These are phyloP conservation scores for Coemansia reversa DNA, from an alignment of 192 early-diverging fungal genomes.

Conservation along the genomic window DNA sequence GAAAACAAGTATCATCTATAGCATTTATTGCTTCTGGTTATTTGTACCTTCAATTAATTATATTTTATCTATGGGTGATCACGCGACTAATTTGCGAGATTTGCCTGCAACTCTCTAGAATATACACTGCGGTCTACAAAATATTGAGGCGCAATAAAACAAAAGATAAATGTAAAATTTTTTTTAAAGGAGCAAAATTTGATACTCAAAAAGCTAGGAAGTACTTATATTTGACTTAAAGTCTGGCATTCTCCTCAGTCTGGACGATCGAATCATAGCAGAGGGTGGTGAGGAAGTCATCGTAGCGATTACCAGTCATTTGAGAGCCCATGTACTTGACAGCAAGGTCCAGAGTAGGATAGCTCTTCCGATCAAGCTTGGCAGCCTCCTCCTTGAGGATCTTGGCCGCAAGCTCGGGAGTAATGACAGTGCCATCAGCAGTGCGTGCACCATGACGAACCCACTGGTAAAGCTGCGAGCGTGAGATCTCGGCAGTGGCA, in stretches of 20 bases:
- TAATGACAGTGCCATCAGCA: constrained; percentile 76
- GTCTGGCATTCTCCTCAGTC: constrained; percentile 36
- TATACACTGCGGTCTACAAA: too few species aligned
- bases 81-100: neutral
- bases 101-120: too few species aligned
- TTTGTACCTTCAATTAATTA: too few species aligned
- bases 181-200: neutral
- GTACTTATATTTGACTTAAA: constrained; percentile 14
- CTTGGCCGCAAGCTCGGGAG: constrained; percentile 70
- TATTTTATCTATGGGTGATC: too few species aligned
- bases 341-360: constrained; percentile 54
- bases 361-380: constrained; percentile 62
- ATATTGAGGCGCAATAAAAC: too few species aligned
- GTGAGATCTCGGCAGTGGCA: constrained; percentile 96
- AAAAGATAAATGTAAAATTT: constrained; percentile 1
- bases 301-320: constrained; percentile 78
- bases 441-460: constrained; percentile 82
- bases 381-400: constrained; percentile 88
- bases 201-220: neutral
- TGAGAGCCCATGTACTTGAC: constrained; percentile 69
- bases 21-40: too few species aligned
- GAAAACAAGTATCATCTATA: too few species aligned
- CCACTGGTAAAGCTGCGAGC: constrained; percentile 98
- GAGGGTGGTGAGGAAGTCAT: constrained; percentile 92
- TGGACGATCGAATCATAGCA: constrained; percentile 87